Conservation (phyloP, 106 monocot genomes). For the Phalaenopsis equestris region DNA sequence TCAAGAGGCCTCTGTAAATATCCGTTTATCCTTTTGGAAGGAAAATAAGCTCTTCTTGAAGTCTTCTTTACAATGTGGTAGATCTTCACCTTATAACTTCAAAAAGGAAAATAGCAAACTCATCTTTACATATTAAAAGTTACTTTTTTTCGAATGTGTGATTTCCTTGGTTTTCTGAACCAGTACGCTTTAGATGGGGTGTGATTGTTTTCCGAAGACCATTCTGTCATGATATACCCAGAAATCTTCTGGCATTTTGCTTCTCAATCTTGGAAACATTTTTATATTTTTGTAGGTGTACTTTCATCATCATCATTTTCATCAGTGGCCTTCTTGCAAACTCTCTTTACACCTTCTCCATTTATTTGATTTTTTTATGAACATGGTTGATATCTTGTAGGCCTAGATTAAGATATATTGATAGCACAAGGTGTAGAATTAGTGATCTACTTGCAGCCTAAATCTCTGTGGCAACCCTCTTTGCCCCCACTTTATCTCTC, state of each 20-base stretch:
- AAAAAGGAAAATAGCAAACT: neutral
- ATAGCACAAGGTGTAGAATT: no score
- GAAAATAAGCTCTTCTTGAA: neutral
- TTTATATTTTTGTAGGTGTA: neutral
- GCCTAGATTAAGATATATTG: no score
- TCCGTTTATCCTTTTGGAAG: neutral
- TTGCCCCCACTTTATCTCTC: no score
- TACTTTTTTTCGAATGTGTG: neutral
- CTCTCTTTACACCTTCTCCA: neutral
- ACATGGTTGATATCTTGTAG: no score
- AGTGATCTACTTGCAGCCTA: no score
- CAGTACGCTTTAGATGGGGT: neutral
- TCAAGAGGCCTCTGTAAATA: neutral
- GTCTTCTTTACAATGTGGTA: slow-evolving; percentile 90
- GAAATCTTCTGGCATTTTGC: neutral
- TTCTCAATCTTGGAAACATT: neutral
- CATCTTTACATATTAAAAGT: neutral
- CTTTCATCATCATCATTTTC: neutral
- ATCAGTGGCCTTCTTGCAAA: neutral
- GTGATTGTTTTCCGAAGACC: neutral
- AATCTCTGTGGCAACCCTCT: no score
- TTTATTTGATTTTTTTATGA: neutral
- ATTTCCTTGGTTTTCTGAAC: neutral
- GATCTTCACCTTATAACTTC: neutral
- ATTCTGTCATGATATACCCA: neutral